Conservation (phyloP, 129 eudicot species). For the Flaveria trinervia region DNA sequence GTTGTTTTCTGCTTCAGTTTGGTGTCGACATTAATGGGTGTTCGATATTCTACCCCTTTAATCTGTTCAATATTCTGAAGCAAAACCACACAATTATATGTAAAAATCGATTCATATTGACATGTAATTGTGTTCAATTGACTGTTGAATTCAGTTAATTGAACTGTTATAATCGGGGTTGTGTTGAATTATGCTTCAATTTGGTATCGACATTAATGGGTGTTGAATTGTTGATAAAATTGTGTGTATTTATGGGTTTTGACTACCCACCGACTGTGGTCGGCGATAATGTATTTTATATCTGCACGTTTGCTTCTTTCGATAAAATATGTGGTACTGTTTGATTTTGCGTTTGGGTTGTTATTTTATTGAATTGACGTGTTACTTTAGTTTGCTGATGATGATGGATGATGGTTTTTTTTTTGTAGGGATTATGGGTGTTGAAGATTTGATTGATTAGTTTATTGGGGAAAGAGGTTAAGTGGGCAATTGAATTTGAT, state of each 20-base stretch:
- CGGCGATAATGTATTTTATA: conserved; percentile 1
- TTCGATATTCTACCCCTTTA: too few species aligned
- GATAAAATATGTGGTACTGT: background rate
- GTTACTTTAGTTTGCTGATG: conserved; percentile 8
- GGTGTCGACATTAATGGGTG: background rate
- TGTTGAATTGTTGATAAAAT: background rate
- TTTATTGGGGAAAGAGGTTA: conserved; percentile 13
- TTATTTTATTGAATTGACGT: conserved; percentile 12
- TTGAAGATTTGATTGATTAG: conserved; percentile 18
- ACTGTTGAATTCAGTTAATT: background rate
- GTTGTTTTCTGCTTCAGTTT: conserved; percentile 10
- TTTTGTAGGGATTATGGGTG: background rate
- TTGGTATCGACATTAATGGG: background rate
- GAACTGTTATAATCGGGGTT: conserved; percentile 25
- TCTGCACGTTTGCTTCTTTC: conserved; percentile 10
- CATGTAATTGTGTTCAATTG: background rate
- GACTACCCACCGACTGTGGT: background rate
- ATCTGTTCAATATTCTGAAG: too few species aligned
- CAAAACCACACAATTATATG: too few species aligned
- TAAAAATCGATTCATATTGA: background rate
- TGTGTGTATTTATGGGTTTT: background rate
- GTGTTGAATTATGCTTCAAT: conserved; percentile 20
- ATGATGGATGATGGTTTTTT: background rate
- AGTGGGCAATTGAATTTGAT: conserved; percentile 1
- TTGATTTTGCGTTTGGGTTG: background rate